A percentile compares a stretch with the other conserved stretches of the same genome.
These are phyloP conservation scores for Fraxinus cuspidata DNA, from an alignment of 257 asterid species.

Conservation along the genomic window DNA sequence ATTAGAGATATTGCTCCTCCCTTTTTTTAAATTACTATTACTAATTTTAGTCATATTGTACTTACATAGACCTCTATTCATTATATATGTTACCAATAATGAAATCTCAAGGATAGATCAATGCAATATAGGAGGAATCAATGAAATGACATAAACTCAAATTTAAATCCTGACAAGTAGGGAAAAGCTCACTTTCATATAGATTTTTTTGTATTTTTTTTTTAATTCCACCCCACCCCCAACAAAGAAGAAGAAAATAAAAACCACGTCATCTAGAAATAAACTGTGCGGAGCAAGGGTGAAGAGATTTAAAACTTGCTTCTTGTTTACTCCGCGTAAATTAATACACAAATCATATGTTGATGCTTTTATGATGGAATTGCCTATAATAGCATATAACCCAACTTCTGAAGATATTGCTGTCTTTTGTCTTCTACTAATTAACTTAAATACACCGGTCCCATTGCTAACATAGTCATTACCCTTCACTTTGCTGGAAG, in stretches of 20 bases:
- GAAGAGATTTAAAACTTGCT: not conserved
- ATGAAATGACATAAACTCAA: no score
- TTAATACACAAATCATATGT: conserved; percentile 1
- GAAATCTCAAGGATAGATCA: no score
- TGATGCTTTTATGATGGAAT: not conserved
- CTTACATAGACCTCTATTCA: no score
- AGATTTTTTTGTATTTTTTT: no score
- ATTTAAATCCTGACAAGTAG: not conserved
- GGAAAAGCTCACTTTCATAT: not conserved
- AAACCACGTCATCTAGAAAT: not conserved
- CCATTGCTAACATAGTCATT: conserved; percentile 17
- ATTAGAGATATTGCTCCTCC: not conserved
- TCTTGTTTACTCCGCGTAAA: not conserved
- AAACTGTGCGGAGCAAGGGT: not conserved
- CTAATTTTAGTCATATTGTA: no score
- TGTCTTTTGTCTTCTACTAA: not conserved
- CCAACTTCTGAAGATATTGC: not conserved
- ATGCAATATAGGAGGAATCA: no score
- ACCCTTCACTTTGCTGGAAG: conserved; percentile 23
- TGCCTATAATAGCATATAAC: not conserved
- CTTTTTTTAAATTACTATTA: no score
- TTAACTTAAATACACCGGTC: conserved; percentile 16
- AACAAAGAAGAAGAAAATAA: no score
- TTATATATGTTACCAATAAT: no score
- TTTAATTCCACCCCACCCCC: no score